Evolutionary conservation across 2,329 filamentous ascomycete genomes (phyloP).

Genomic region (Bipolaris sorokiniana): DNA sequence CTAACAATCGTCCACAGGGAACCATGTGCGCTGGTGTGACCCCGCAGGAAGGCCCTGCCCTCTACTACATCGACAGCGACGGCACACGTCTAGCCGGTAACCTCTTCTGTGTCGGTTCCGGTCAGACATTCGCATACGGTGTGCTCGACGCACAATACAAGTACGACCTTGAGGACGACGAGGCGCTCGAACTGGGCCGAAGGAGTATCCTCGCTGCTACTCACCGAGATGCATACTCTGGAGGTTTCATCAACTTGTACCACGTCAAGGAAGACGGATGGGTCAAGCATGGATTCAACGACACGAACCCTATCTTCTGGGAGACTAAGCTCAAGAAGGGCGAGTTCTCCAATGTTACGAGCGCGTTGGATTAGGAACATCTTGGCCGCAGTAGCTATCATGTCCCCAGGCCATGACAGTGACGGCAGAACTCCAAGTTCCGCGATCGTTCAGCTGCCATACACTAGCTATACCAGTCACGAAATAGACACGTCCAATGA

Average conservation of each 20-base stretch:
- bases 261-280: conserved; percentile 99
- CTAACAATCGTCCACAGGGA: conserved; percentile 56
- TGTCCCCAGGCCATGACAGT: not conserved
- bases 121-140: conserved; percentile 98
- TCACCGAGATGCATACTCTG: conserved; percentile 97
- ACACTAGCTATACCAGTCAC: conserved; percentile 7
- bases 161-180: conserved; percentile 85
- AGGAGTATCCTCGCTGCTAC: conserved; percentile 95
- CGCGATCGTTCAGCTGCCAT: not conserved
- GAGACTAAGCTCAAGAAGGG: conserved; percentile 98
- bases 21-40: conserved; percentile 99
- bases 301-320: conserved; percentile 99
- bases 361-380: conserved; percentile 64
- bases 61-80: conserved; percentile 99
- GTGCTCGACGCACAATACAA: conserved; percentile 94
- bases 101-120: conserved; percentile 96
- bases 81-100: conserved; percentile 92
- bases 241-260: conserved; percentile 98
- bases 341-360: conserved; percentile 96
- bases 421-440: not conserved
- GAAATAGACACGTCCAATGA: conserved; percentile 17
- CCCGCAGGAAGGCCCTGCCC: conserved; percentile 90
- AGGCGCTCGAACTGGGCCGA: conserved; percentile 87
- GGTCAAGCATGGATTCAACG: conserved; percentile 98
- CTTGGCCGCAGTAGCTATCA: not conserved